Conservation (phyloP, 2,329 filamentous ascomycete genomes). For the Botryosphaeria dothidea region DNA sequence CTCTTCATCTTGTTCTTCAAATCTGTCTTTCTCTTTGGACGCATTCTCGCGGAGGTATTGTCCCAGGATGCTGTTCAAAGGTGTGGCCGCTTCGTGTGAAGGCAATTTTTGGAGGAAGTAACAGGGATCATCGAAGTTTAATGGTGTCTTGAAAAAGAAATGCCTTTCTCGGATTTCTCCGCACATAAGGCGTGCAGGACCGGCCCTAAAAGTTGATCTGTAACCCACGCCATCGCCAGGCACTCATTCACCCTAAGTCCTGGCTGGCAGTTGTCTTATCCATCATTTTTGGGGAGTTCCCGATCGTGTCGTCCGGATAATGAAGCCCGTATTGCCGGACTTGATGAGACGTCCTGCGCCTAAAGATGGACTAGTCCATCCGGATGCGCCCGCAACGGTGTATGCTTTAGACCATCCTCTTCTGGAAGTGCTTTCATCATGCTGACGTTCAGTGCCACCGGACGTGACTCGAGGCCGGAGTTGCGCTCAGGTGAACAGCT, state of each 20-base stretch:
- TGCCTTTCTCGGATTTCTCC: not conserved
- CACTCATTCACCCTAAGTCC: not conserved
- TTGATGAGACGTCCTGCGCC: not conserved
- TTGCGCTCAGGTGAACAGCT: conserved; percentile 12
- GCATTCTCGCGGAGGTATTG: no score
- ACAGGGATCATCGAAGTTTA: not conserved
- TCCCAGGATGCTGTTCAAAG: not conserved
- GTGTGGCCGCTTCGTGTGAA: not conserved
- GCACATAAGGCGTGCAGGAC: not conserved
- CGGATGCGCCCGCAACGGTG: not conserved
- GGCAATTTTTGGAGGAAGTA: not conserved
- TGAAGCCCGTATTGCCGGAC: no score
- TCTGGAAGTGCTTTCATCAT: not conserved
- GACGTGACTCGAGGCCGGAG: not conserved
- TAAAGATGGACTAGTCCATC: not conserved
- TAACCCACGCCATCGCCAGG: no score
- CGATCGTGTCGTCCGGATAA: no score
- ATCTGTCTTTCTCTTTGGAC: no score
- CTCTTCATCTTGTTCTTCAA: no score
- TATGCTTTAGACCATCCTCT: not conserved
- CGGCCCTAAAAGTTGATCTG: not conserved
- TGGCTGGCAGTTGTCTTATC: not conserved
- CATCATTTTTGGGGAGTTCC: no score
- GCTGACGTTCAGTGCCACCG: not conserved
- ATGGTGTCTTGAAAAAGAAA: not conserved